phyloP scores from a whole-genome alignment of 768 basidiomycete genomes.

The Trametes villosa region DNA sequence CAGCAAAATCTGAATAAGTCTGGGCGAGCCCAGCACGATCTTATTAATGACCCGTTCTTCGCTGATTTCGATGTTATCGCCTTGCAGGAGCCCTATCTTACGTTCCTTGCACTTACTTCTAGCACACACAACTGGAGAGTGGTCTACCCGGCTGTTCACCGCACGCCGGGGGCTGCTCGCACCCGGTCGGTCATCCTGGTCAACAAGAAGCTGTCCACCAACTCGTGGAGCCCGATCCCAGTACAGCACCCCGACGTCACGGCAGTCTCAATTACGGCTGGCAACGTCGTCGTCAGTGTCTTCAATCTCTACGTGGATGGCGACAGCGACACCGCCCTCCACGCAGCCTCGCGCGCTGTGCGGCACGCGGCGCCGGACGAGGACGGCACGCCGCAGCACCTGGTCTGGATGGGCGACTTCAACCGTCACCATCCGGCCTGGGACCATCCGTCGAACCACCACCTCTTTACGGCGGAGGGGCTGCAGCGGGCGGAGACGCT shows the following conservation, averaged over 20 bases:
- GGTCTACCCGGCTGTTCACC: conserved; percentile 34
- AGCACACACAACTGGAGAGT: conserved; percentile 20
- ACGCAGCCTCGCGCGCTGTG: conserved; percentile 6
- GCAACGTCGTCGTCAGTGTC: conserved; percentile 27
- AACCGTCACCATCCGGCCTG: conserved; percentile 29
- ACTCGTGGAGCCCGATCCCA: conserved; percentile 15
- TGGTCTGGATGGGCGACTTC: conserved; percentile 37
- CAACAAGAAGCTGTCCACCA: conserved; percentile 14
- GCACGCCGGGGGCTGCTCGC: neutral
- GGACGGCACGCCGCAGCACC: conserved; percentile 8
- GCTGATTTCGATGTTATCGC: neutral
- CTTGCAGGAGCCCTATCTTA: conserved; percentile 37
- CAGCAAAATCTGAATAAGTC: conserved; percentile 1
- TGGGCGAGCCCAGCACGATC: neutral
- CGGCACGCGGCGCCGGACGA: too few species aligned
- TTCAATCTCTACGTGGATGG: conserved; percentile 47
- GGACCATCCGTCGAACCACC: too few species aligned
- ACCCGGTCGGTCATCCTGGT: conserved; percentile 23
- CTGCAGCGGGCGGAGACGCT: too few species aligned
- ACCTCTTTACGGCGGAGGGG: too few species aligned
- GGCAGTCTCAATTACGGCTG: conserved; percentile 29
- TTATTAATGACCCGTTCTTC: neutral
- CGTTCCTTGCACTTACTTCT: conserved; percentile 23
- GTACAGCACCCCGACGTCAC: conserved; percentile 32
- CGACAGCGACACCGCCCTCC: conserved; percentile 26